A percentile compares a stretch with the other conserved stretches of the same genome.
phyloP scores from a whole-genome alignment of 2,329 filamentous ascomycete species.

The Torrubiella hemipterigena region DNA sequence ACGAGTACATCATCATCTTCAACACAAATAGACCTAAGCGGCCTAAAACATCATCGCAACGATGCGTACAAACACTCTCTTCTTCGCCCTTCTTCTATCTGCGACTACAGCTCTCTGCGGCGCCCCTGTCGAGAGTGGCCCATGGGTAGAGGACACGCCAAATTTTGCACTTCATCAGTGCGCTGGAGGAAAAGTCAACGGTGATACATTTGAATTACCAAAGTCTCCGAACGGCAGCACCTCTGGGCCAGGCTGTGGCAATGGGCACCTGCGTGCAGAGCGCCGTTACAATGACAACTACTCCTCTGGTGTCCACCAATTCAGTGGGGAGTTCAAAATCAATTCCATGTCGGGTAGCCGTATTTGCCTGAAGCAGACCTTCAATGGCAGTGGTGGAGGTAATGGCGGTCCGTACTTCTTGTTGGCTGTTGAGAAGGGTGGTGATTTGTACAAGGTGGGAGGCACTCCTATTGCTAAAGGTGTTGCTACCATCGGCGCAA shows the following conservation, averaged over 20 bases:
- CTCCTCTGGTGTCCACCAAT: constrained; percentile 10
- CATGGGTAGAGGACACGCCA: constrained; percentile 6
- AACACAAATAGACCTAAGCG: too few species aligned
- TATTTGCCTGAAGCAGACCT: constrained; percentile 12
- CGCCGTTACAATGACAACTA: constrained; percentile 12
- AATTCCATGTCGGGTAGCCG: constrained; percentile 9
- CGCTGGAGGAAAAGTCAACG: constrained; percentile 9
- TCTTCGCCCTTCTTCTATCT: constrained; percentile 7
- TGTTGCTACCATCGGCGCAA: constrained; percentile 8
- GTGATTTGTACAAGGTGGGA: constrained; percentile 10
- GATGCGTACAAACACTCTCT: constrained; percentile 8
- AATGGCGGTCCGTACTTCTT: constrained; percentile 10
- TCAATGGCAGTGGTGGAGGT: constrained; percentile 7
- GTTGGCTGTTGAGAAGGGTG: constrained; percentile 8
- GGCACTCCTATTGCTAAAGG: constrained; percentile 7
- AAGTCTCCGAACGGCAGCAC: constrained; percentile 9
- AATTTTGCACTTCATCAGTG: constrained; percentile 7
- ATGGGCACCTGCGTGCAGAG: constrained; percentile 12
- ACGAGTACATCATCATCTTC: too few species aligned
- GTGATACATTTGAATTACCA: constrained; percentile 9
- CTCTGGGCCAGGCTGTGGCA: constrained; percentile 10
- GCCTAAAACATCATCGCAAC: background rate
- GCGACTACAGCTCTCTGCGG: constrained; percentile 6
- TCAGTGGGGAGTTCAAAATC: constrained; percentile 11
- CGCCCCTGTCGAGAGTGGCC: constrained; percentile 9